Conservation (phyloP, 768 basidiomycete species). For the Baorangia bicolor region DNA sequence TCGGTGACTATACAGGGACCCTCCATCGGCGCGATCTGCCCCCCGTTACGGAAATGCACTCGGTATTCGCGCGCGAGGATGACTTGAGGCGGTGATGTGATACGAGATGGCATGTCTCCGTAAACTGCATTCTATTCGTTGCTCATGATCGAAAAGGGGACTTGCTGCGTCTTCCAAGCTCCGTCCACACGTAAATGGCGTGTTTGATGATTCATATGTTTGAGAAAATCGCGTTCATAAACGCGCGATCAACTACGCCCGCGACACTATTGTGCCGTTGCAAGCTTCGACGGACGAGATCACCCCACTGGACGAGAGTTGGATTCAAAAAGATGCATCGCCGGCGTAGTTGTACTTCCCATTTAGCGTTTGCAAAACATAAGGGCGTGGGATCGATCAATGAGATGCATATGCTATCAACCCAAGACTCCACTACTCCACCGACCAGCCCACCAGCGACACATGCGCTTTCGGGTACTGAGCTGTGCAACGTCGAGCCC, state of each 20-base stretch:
- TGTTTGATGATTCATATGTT: slow-evolving; percentile 3
- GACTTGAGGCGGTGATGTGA: neutral
- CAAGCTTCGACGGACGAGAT: neutral
- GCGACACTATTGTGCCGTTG: neutral
- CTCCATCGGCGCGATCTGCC: slow-evolving; percentile 7
- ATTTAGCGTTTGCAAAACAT: neutral
- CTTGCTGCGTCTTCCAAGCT: slow-evolving; percentile 1
- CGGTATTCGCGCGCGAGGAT: no score
- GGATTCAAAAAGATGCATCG: neutral
- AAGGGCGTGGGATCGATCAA: slow-evolving; percentile 1
- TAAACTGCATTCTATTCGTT: neutral
- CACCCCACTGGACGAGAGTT: no score
- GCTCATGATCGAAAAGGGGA: neutral
- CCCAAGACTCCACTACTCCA: slow-evolving; percentile 31
- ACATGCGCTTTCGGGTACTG: slow-evolving; percentile 52
- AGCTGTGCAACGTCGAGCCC: slow-evolving; percentile 49
- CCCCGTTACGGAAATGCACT: slow-evolving; percentile 1
- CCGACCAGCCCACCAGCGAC: slow-evolving; percentile 62
- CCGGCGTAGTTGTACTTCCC: neutral
- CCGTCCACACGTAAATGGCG: slow-evolving; percentile 17
- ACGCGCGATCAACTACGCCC: neutral
- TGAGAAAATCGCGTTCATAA: neutral
- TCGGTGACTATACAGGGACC: neutral
- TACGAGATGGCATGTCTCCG: neutral
- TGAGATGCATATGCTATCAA: neutral